Base-by-base conservation (phyloP, 2,329 filamentous ascomycete genomes). In the Fusarium musae region DNA sequence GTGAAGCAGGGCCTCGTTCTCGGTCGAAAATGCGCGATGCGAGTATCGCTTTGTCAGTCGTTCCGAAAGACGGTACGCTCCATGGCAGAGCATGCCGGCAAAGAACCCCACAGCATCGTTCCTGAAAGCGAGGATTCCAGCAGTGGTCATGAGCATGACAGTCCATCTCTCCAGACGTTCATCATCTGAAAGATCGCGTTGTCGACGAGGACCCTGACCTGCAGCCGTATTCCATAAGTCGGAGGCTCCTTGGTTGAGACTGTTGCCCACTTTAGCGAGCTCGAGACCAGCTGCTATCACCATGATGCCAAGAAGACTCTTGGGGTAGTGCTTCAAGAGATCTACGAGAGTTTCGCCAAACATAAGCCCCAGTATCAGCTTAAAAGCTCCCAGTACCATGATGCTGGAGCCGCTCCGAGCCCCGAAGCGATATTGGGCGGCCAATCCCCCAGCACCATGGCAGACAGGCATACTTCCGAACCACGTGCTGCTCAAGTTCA, bases 401-500 rank as follows among this genome's bases (percentile, higher is more conserved):
- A 98, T 88, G 75, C 92, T 95, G 0, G 94, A 90, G 15, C 96
- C 96, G 66, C 93, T 97, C 53, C 96, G 91, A 9, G 96, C 95
- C 2, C 96, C 96, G 75, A 98, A 98, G 9, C 94, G 91, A 80
- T 94, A 94, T 80, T 98, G 96, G 0, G 93, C 96, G 9, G 96
- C 96, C 0, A 98, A 85, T 0, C 96, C 96, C 5, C 96, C 96
- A 2, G 94, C 94, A 9, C 96, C 96, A 80, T 98, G 96, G 79
- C 96, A 98, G 8, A 96, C 91, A 6, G 96, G 96, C 96, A 98
- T 98, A 9, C 93, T 93, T 53, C 95, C 95, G 77, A 97, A 97
- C 93, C 94, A 97, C 77, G 93, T 95, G 21, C 93, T 93, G 2
- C 93, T 81, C 7, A 98, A 84, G 79, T 98, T 98, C 90, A 97